phyloP scores from a whole-genome alignment of 768 basidiomycete species.

The Auricularia auricula-judae region DNA sequence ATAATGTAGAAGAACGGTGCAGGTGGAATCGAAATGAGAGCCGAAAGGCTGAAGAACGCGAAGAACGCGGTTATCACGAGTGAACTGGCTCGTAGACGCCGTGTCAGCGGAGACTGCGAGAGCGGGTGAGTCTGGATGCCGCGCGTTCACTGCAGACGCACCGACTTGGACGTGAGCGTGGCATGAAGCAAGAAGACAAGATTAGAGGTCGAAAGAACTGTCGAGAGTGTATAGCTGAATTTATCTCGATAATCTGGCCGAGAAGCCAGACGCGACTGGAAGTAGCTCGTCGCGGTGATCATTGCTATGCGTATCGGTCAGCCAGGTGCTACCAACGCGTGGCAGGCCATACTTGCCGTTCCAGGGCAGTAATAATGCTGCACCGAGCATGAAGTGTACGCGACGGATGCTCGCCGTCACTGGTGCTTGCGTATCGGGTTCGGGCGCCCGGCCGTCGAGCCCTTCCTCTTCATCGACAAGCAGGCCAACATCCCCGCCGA shows the following conservation, averaged over 20 bases:
- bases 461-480: not conserved
- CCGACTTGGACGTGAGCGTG: constrained; percentile 57
- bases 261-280: constrained; percentile 52
- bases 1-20: constrained; percentile 55
- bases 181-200: constrained; percentile 66
- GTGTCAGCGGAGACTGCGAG: constrained; percentile 35
- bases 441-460: not conserved
- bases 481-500: not conserved
- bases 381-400: constrained; percentile 66
- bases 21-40: constrained; percentile 42
- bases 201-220: constrained; percentile 51
- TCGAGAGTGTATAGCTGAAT: constrained; percentile 58
- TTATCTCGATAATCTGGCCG: constrained; percentile 41
- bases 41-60: constrained; percentile 48
- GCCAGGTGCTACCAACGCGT: not conserved
- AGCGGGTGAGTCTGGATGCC: constrained; percentile 27
- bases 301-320: constrained; percentile 41
- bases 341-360: constrained; percentile 47
- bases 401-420: constrained; percentile 19
- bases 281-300: constrained; percentile 79
- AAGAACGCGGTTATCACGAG: constrained; percentile 42
- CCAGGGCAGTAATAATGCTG: constrained; percentile 77
- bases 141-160: constrained; percentile 20
- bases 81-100: constrained; percentile 37
- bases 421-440: not conserved